These are phyloP conservation scores for Aspergillus fumigatiaffinis DNA, from an alignment of 2,329 filamentous ascomycete genomes.

Conservation along the genomic window DNA sequence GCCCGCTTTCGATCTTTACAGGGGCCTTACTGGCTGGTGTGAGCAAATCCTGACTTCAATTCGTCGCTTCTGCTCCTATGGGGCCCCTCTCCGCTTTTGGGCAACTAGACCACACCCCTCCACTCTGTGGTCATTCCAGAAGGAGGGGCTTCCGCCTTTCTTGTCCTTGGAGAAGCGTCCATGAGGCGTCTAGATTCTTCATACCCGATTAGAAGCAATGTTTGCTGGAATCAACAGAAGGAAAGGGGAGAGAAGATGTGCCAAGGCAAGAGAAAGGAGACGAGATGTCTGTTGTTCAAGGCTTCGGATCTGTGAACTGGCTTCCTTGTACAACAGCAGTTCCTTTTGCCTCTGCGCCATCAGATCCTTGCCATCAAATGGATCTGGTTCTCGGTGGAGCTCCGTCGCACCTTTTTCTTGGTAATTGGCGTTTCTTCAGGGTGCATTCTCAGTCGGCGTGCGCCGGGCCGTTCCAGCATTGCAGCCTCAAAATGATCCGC, in stretches of 20 bases:
- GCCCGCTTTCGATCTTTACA: conserved; percentile 19
- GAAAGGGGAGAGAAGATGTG: background rate
- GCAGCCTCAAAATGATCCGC: conserved; percentile 43
- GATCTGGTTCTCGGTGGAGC: conserved; percentile 19
- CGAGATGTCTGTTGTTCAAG: conserved; percentile 27
- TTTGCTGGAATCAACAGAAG: conserved; percentile 7
- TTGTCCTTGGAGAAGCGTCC: conserved; percentile 9
- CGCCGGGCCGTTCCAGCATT: conserved; percentile 45
- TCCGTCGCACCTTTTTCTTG: conserved; percentile 19
- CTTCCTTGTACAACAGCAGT: conserved; percentile 20
- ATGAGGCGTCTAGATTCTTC: conserved; percentile 16
- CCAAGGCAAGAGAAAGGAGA: background rate
- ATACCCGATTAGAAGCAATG: conserved; percentile 17
- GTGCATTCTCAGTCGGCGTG: conserved; percentile 38
- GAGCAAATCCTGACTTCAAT: conserved; percentile 17
- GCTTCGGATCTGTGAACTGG: conserved; percentile 12
- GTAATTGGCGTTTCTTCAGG: conserved; percentile 35
- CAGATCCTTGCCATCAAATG: conserved; percentile 17
- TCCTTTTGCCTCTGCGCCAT: conserved; percentile 9
- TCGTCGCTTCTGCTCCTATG: conserved; percentile 18
- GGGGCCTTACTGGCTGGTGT: conserved; percentile 14
- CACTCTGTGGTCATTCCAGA: conserved; percentile 17
- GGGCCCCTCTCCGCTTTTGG: conserved; percentile 29
- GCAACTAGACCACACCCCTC: conserved; percentile 17
- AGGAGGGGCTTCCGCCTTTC: conserved; percentile 5